These are phyloP conservation scores for Sporothrix schenckii DNA, from an alignment of 2,329 filamentous ascomycete species.

Conservation along the genomic window DNA sequence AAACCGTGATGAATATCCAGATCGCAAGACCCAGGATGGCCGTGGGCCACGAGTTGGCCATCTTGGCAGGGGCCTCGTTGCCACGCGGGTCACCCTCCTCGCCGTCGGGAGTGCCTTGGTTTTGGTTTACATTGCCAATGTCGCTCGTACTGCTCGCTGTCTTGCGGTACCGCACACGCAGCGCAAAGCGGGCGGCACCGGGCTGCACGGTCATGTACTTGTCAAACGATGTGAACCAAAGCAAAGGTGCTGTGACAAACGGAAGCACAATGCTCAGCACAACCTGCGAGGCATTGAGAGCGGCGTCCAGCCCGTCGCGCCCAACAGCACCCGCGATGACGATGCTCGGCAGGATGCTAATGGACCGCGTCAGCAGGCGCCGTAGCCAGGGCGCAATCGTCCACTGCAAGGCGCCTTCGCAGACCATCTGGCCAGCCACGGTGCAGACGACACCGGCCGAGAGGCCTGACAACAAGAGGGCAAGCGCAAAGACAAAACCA, in stretches of 20 bases:
- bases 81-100: slow-evolving; percentile 4
- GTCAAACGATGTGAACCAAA: slow-evolving; percentile 80
- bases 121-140: slow-evolving; percentile 36
- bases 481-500: slow-evolving; percentile 81
- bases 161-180: slow-evolving; percentile 31
- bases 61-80: slow-evolving; percentile 51
- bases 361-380: slow-evolving; percentile 73
- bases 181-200: slow-evolving; percentile 46
- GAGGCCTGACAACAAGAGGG: slow-evolving; percentile 76
- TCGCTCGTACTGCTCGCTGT: slow-evolving; percentile 34
- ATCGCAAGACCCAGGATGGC: slow-evolving; percentile 59
- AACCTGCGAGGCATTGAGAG: slow-evolving; percentile 77
- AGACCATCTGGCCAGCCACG: slow-evolving; percentile 86
- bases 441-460: slow-evolving; percentile 87
- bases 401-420: slow-evolving; percentile 79
- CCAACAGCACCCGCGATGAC: slow-evolving; percentile 82
- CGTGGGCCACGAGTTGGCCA: slow-evolving; percentile 73
- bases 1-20: slow-evolving; percentile 72
- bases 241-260: slow-evolving; percentile 78
- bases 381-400: slow-evolving; percentile 75
- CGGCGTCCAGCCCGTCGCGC: slow-evolving; percentile 67
- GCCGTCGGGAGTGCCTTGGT: slow-evolving; percentile 32
- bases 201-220: slow-evolving; percentile 75
- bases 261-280: slow-evolving; percentile 77
- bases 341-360: slow-evolving; percentile 81